Percentiles rank a stretch among this genome's conserved stretches.
phyloP scores from a whole-genome alignment of 495 filamentous ascomycete species.

The Penicillium malachiteum region DNA sequence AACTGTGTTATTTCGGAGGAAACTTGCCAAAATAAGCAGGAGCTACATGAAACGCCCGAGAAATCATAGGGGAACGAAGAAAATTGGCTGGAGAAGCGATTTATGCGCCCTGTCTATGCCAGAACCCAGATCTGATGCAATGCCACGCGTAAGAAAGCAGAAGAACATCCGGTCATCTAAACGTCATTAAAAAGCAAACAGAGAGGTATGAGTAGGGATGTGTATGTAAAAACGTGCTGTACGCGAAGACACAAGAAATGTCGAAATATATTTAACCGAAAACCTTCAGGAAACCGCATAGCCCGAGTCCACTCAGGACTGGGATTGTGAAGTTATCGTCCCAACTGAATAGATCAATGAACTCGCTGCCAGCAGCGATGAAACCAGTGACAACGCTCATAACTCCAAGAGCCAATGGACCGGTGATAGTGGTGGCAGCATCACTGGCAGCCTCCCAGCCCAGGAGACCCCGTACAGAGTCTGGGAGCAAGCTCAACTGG shows the following conservation, averaged over 20 bases:
- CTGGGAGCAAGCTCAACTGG: constrained; percentile 59
- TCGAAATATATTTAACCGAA: constrained; percentile 57
- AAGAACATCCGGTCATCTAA: constrained; percentile 16
- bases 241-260: background rate
- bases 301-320: constrained; percentile 80
- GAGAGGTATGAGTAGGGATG: constrained; percentile 6
- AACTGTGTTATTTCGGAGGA: background rate
- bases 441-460: constrained; percentile 40
- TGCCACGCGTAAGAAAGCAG: constrained; percentile 13
- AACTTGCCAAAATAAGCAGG: background rate
- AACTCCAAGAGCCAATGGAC: constrained; percentile 72
- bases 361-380: constrained; percentile 83
- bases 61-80: background rate
- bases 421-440: constrained; percentile 53
- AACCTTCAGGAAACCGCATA: constrained; percentile 90
- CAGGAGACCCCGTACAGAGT: constrained; percentile 47
- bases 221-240: background rate
- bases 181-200: constrained; percentile 8
- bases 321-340: constrained; percentile 98
- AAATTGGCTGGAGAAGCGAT: constrained; percentile 4
- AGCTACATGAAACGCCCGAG: background rate
- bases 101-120: constrained; percentile 14
- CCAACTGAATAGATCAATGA: constrained; percentile 85
- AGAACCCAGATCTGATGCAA: constrained; percentile 20
- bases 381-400: constrained; percentile 87